Base-by-base conservation (phyloP, 2,329 filamentous ascomycete genomes). In the Stemphylium beticola region DNA sequence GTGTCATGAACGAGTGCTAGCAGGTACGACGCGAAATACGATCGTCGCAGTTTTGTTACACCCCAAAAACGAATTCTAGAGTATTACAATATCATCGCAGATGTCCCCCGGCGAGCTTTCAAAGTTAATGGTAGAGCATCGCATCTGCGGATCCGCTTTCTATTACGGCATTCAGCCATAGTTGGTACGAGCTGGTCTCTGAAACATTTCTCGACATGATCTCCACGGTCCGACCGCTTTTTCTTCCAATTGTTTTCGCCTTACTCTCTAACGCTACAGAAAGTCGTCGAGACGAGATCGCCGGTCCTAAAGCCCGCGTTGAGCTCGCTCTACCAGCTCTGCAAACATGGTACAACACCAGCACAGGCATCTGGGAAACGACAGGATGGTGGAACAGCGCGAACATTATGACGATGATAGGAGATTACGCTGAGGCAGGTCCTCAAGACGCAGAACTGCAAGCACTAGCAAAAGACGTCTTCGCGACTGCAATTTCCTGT, bases 381-480 rank as follows among this genome's bases (percentile, higher is more conserved):
- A 81, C 82, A 7, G 82, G 82, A n/a, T 92, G 89, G 89, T 92
- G 89, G 89, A 90, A 91, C 67, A 82, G 83, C 48, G 89, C 84
- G 39, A 91, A 90, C 67, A 81, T 81, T 53, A 76, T 91, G 55
- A 89, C 86, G 0, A 81, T 81, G 3, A 73, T 91, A 15, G 83
- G 81, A 46, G 85, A 90, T 51, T 72, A 84, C 20, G 77, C 78
- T 7, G 66, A 69, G 48, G 54, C 55, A 17, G 62, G 68, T 34
- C 55, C 66, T 1, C 34, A 54, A 5, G 69, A 71, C 1, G 42
- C 42, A 75, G 24, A 74, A 77, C 50, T 64, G 62, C 39, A 72
- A 60, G 15, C 73, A 73, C 49, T 73, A 0, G 78, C 75, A 2
- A 65, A 57, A 10, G 61, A 69, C 11, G 69, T 82, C 4, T 81